Evolutionary conservation across 768 basidiomycete species (phyloP).

Genomic region (Naganishia vishniacii): DNA sequence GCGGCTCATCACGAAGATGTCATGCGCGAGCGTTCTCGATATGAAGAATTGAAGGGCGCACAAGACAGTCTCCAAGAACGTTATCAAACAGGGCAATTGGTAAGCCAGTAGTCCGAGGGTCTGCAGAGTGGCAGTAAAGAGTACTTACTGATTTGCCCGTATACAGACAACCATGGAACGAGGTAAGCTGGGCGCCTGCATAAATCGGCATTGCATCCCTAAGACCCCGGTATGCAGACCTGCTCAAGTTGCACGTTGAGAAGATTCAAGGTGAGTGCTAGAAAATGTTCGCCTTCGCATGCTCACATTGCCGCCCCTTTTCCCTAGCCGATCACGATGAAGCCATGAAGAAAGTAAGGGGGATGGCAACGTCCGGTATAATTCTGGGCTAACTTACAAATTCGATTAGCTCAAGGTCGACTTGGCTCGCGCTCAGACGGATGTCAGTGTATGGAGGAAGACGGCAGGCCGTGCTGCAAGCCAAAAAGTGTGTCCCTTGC

Average conservation of each 20-base stretch:
- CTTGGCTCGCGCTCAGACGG: neutral
- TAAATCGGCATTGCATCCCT: neutral
- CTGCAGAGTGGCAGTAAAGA: too few species aligned
- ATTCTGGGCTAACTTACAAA: neutral
- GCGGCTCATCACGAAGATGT: conserved; percentile 13
- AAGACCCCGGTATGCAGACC: neutral
- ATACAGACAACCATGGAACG: conserved; percentile 1
- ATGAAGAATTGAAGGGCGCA: neutral
- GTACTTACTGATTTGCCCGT: too few species aligned
- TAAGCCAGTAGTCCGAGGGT: too few species aligned
- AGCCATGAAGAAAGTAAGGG: neutral
- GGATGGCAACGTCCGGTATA: neutral
- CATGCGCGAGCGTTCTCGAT: neutral
- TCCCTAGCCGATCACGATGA: neutral
- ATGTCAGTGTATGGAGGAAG: conserved; percentile 10
- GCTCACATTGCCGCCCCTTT: too few species aligned
- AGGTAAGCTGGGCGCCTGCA: neutral
- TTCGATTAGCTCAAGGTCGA: neutral
- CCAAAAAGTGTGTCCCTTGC: neutral
- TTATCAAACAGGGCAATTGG: conserved; percentile 4
- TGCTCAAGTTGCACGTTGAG: conserved; percentile 2
- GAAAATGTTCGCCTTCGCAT: too few species aligned
- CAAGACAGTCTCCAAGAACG: conserved; percentile 15
- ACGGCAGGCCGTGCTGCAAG: conserved; percentile 2
- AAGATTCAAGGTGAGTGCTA: neutral